Evolutionary conservation across 495 filamentous ascomycete genomes (phyloP).

Genomic region (Lasiosphaeris hirsuta): DNA sequence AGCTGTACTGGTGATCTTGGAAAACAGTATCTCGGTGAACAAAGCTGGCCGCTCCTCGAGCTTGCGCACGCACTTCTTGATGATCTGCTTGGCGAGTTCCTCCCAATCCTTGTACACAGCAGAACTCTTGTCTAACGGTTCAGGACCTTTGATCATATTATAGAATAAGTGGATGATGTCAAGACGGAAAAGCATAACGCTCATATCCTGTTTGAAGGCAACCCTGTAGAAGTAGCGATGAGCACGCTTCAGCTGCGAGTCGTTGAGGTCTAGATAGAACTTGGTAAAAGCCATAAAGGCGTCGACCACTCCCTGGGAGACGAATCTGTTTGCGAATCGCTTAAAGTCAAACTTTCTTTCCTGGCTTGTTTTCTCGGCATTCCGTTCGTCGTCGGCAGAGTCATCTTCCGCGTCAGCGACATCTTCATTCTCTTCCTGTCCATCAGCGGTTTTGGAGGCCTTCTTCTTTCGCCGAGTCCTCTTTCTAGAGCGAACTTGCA

Average conservation of each 20-base stretch:
- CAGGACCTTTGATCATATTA: constrained; percentile 88
- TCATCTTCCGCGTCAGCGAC: constrained; percentile 54
- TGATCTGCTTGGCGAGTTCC: constrained; percentile 75
- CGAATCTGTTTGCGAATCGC: constrained; percentile 75
- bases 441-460: constrained; percentile 38
- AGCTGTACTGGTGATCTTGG: constrained; percentile 78
- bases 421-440: constrained; percentile 25
- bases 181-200: constrained; percentile 80
- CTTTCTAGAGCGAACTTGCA: constrained; percentile 82
- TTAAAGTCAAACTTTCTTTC: constrained; percentile 95
- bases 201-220: constrained; percentile 90
- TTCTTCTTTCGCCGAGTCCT: constrained; percentile 68
- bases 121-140: constrained; percentile 62
- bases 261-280: constrained; percentile 77
- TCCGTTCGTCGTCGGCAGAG: constrained; percentile 73
- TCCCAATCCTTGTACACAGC: constrained; percentile 85
- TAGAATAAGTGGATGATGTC: constrained; percentile 89
- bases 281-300: constrained; percentile 79
- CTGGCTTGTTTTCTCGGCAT: constrained; percentile 61
- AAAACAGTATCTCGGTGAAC: constrained; percentile 87
- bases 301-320: constrained; percentile 78
- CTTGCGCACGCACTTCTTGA: constrained; percentile 73
- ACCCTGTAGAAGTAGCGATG: constrained; percentile 95
- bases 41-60: constrained; percentile 79
- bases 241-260: constrained; percentile 81